Base-by-base conservation (phyloP, 164 flowering plant genomes). In the Pachysandra terminalis region DNA sequence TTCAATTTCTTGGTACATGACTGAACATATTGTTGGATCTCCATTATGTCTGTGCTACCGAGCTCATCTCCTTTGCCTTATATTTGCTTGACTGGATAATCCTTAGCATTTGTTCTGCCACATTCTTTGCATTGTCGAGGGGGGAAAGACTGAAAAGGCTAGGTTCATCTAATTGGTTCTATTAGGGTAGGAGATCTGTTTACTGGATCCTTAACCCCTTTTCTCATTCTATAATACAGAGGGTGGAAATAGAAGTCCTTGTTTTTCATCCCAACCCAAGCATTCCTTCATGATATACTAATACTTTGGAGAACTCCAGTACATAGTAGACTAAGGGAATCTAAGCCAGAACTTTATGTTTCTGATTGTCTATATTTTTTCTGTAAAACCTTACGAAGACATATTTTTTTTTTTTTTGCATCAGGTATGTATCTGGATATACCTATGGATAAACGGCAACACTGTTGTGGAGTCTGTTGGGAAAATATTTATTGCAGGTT, bases 401-500 rank as follows among this genome's bases (percentile, higher is more conserved):
- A 32, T 32, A n/a, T 17, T 21, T 28, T 19, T 65, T 28, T 74
- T 74, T 32, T 32, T 32, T n/a, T 32, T 32, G 7, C 7, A 3
- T 77, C 87, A 96, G 99, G 85, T 78, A 51, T 78, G 96, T 71
- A 82, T 96, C 57, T 95, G 99, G 99, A 63, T 87, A 19, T 86
- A 85, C 84, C 75, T 90, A 41, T 89, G 98, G 96, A 73, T 96
- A 74, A 77, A 92, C 78, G 93, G 88, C 78, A 89, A 78, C 79
- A 82, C 73, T 28, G 77, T 78, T 14, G 86, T 83, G 61, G 90
- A 87, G 71, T 75, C 84, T 59, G 62, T 88, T 67, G 98, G 91
- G 62, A 87, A 85, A 68, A 81, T 95, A 80, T 93, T 90, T 68
- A 80, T 96, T 69, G 97, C 98, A 84, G 98, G 98, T 93, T 61